These are phyloP conservation scores for Rhamnella rubrinervis DNA, from an alignment of 331 rosid species.

Conservation along the genomic window DNA sequence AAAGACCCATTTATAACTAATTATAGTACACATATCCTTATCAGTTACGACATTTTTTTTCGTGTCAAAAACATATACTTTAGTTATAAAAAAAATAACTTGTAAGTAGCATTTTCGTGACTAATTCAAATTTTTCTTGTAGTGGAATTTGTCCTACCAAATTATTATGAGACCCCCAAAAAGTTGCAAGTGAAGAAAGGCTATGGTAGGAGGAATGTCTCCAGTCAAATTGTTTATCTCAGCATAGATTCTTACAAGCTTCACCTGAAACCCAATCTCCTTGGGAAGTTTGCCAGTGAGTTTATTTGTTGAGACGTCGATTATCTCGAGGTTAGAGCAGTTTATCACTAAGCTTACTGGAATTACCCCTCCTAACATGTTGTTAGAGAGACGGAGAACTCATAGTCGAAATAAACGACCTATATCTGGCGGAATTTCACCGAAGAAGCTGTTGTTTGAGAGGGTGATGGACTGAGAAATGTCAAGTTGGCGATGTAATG, in stretches of 20 bases:
- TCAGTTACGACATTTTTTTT: too few relatives aligned
- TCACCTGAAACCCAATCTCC: slow-evolving; percentile 1
- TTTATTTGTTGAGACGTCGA: background rate
- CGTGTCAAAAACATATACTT: too few relatives aligned
- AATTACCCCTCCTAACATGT: background rate
- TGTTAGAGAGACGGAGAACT: slow-evolving; percentile 16
- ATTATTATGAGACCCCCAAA: accelerated
- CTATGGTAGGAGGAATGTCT: slow-evolving; percentile 4
- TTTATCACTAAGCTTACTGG: slow-evolving; percentile 1
- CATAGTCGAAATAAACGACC: slow-evolving; percentile 32
- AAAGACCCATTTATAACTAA: too few relatives aligned
- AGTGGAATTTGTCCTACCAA: background rate
- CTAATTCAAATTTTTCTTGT: too few relatives aligned
- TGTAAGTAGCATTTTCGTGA: too few relatives aligned
- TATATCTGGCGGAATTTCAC: slow-evolving; percentile 42
- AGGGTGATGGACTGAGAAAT: slow-evolving; percentile 35
- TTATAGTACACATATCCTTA: too few relatives aligned
- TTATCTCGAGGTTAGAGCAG: background rate
- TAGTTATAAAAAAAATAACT: too few relatives aligned
- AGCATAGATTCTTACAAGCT: background rate
- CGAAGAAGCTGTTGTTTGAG: slow-evolving; percentile 25
- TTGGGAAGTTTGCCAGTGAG: slow-evolving; percentile 13
- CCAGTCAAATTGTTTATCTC: background rate
- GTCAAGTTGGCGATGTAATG: slow-evolving; percentile 51
- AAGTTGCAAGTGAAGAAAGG: background rate